These are phyloP conservation scores for Yamadazyma akitaensis DNA, from an alignment of 805 yeast genomes.

Conservation along the genomic window DNA sequence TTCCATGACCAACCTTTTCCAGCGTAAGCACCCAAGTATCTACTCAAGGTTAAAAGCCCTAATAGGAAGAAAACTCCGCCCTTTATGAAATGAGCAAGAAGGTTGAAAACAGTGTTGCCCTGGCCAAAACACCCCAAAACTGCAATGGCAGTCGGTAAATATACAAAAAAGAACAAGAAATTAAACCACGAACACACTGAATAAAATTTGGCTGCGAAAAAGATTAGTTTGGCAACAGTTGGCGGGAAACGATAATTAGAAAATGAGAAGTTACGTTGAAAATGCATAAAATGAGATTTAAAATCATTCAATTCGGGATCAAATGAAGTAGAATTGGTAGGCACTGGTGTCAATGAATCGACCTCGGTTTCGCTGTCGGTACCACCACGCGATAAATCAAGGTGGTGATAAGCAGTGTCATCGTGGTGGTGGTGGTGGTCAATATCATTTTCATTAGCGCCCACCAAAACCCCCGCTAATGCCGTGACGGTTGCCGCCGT, in stretches of 20 bases:
- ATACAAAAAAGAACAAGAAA: conserved; percentile 55
- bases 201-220: conserved; percentile 27
- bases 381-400: no score
- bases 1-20: conserved; percentile 94
- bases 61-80: conserved; percentile 83
- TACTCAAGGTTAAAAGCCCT: conserved; percentile 77
- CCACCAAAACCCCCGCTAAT: conserved; percentile 14
- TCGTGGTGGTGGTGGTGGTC: background rate
- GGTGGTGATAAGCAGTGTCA: background rate
- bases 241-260: no score
- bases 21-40: conserved; percentile 81
- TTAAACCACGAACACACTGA: conserved; percentile 60
- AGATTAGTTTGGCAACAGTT: no score
- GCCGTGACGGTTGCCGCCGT: conserved; percentile 34
- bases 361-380: conserved; percentile 1
- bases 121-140: conserved; percentile 69
- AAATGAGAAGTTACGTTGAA: background rate
- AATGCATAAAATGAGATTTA: background rate
- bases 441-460: conserved; percentile 2
- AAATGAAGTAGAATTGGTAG: conserved; percentile 16
- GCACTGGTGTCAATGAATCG: conserved; percentile 8
- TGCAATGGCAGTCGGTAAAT: conserved; percentile 59
- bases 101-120: conserved; percentile 65
- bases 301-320: conserved; percentile 14
- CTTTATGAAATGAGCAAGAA: conserved; percentile 92